Base-by-base conservation (phyloP, 2,329 filamentous ascomycete species). In the Paracoccidioides lutzii region DNA sequence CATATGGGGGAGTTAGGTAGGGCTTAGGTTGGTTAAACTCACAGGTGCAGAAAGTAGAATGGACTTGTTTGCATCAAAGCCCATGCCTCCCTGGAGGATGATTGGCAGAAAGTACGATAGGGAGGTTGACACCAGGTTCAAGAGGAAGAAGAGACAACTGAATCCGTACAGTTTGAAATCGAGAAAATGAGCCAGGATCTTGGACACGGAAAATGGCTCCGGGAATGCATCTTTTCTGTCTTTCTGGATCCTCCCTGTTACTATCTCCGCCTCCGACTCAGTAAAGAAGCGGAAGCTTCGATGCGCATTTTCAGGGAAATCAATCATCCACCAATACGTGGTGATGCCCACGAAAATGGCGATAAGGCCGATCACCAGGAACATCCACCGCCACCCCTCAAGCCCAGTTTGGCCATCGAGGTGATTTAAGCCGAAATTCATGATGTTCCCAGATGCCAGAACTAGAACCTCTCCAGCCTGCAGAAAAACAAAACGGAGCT, bases 261-360 rank as follows among this genome's bases (percentile, higher is more conserved):
- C 81, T 3, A 85, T 63, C n/a, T 71, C 66, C 41, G 78, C 76
- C 65, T 86, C 82, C 15, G 75, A 70, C 6, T 74, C 64, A 2
- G 74, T 76, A 28, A 86, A 72, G 63, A 86, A 87, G 61, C 66
- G 72, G 60, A 81, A 78, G 52, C 78, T 82, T 10, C 69, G 69
- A 53, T 80, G 73, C 0, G 80, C 75, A 32, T 81, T 74, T 61
- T 86, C 83, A 0, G 83, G 83, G 59, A 87, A 86, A 63, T 85
- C 82, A 44, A 85, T 74, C 71, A 87, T 85, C 83, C 83, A 86
- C 75, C 81, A 84, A 63, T 82, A 85, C 0, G 82, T 84, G 10
- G 76, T 57, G 35, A 83, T 62, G 3, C 82, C 82, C 22, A 87
- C 69, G 28, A 81, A 55, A 57, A 76, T 76, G 4, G 83, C 77